These are phyloP conservation scores for Platismatia glauca DNA, from an alignment of 495 filamentous ascomycete genomes.

Conservation along the genomic window DNA sequence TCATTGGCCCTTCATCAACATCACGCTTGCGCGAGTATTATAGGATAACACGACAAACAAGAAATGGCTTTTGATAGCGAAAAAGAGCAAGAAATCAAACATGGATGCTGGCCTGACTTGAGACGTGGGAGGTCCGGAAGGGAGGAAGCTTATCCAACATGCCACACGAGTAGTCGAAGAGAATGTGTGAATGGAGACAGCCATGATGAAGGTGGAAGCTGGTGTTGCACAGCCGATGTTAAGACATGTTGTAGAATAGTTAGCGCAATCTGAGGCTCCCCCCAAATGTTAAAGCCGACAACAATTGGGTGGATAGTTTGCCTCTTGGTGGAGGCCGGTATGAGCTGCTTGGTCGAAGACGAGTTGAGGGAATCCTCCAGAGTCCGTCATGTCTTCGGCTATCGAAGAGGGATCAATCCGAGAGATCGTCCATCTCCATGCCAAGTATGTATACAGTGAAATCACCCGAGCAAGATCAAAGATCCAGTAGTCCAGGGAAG, in stretches of 20 bases:
- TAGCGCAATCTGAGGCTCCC: neutral
- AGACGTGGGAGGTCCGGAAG: conserved; percentile 2
- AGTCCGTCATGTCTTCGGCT: neutral
- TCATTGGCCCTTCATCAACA: conserved; percentile 11
- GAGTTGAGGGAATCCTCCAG: neutral
- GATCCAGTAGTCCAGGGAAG: neutral
- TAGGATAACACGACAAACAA: neutral
- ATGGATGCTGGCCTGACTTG: neutral
- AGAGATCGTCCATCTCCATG: neutral
- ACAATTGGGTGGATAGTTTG: neutral
- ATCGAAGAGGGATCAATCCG: neutral
- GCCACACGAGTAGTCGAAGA: conserved; percentile 4
- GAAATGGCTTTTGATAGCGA: conserved; percentile 14
- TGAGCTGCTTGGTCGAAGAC: neutral
- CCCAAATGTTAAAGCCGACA: neutral
- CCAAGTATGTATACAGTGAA: neutral
- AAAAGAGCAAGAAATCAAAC: conserved; percentile 9
- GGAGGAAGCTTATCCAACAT: conserved; percentile 17
- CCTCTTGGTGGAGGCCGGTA: neutral
- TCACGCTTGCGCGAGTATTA: conserved; percentile 5
- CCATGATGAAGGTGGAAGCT: neutral
- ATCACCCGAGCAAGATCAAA: neutral
- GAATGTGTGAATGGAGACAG: conserved; percentile 5
- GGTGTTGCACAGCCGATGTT: neutral
- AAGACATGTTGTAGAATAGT: neutral